phyloP scores from a whole-genome alignment of 2,329 filamentous ascomycete genomes.

The Neurospora sp. region DNA sequence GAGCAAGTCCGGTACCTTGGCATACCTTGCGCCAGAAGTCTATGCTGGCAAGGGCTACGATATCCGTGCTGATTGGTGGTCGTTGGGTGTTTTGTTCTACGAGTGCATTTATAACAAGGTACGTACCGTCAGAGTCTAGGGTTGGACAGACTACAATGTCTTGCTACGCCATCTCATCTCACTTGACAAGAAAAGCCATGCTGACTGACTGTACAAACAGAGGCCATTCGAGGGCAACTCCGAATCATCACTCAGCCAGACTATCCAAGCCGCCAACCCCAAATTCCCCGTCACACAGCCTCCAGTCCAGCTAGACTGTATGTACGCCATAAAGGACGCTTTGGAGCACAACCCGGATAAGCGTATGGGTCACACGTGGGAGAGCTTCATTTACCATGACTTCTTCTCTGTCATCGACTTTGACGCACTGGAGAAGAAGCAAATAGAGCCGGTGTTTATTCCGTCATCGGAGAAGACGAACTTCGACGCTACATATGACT shows the following conservation, averaged over 20 bases:
- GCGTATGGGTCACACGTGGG: constrained; percentile 78
- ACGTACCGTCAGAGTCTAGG: constrained; percentile 18
- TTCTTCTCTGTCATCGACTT: constrained; percentile 89
- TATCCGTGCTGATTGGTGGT: constrained; percentile 96
- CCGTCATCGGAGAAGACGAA: constrained; percentile 98
- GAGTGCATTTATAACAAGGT: constrained; percentile 99
- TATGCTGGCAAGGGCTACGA: constrained; percentile 86
- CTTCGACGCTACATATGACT: constrained; percentile 95
- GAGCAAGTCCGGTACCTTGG: constrained; percentile 93
- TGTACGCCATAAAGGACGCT: constrained; percentile 79
- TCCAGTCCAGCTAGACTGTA: constrained; percentile 76
- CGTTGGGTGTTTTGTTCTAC: constrained; percentile 93
- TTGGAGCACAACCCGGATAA: constrained; percentile 71
- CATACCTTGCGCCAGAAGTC: constrained; percentile 92
- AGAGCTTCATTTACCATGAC: constrained; percentile 76
- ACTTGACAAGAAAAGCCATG: constrained; percentile 1
- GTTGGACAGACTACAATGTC: not conserved
- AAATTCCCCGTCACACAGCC: constrained; percentile 90
- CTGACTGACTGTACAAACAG: constrained; percentile 38
- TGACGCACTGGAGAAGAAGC: constrained; percentile 70
- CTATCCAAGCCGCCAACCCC: constrained; percentile 72
- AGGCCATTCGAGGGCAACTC: constrained; percentile 87
- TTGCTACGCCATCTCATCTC: not conserved
- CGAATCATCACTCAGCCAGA: constrained; percentile 67
- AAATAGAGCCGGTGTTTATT: constrained; percentile 82